Conservation (phyloP, 129 eudicot species). For the Dittrichia graveolens region DNA sequence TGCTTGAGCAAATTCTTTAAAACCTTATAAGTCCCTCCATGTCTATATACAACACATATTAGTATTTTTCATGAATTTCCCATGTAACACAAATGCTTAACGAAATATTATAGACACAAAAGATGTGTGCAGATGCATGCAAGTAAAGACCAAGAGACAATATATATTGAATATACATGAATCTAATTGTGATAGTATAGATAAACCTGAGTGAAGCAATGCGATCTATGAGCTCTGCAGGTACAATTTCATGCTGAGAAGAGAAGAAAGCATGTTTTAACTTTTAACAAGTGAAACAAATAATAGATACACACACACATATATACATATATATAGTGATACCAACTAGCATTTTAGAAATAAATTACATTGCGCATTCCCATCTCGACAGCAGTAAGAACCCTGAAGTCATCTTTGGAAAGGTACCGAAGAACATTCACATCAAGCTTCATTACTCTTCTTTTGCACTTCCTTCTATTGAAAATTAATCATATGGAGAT, state of each 20-base stretch:
- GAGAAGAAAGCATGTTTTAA: not conserved
- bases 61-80: not conserved
- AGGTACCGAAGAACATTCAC: constrained; percentile 82
- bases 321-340: not conserved
- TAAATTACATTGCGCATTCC: constrained; percentile 87
- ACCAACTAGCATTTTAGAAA: not conserved
- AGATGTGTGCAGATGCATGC: not conserved
- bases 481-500: not conserved
- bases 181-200: not conserved
- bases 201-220: constrained; percentile 90
- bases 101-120: not conserved
- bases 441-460: constrained; percentile 73
- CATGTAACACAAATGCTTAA: not conserved
- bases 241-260: constrained; percentile 95
- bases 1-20: constrained; percentile 90
- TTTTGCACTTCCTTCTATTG: constrained; percentile 17
- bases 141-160: not conserved
- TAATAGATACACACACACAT: not conserved
- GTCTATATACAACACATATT: constrained; percentile 42
- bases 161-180: not conserved
- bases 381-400: constrained; percentile 97
- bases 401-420: constrained; percentile 91
- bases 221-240: constrained; percentile 74
- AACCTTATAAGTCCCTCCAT: constrained; percentile 97
- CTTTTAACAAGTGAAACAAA: not conserved